Evolutionary conservation across 2,329 filamentous ascomycete species (phyloP).

Genomic region (Botrytis galanthina): DNA sequence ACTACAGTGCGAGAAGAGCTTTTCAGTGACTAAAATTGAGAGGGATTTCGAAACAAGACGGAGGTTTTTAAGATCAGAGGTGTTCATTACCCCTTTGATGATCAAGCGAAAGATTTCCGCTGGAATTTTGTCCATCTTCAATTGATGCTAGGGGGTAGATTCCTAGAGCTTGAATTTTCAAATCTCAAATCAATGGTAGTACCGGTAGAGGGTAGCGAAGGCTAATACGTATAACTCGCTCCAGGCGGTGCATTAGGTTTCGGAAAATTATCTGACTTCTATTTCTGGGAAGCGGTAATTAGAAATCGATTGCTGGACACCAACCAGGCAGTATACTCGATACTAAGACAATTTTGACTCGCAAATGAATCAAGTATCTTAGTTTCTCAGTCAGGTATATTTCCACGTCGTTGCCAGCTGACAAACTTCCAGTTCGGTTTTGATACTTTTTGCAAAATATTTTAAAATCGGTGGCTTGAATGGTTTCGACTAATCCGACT

Average conservation of each 20-base stretch:
- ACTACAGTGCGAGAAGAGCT: no score
- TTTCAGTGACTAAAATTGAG: no score
- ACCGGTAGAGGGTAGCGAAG: not conserved
- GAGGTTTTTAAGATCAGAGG: no score
- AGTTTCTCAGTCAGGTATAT: slow-evolving; percentile 6
- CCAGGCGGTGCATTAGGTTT: not conserved
- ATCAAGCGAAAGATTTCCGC: no score
- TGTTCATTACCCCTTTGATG: no score
- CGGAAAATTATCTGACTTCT: not conserved
- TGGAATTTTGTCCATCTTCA: no score
- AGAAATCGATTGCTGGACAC: not conserved
- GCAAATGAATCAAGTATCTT: not conserved
- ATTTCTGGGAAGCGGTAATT: not conserved
- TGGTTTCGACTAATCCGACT: no score
- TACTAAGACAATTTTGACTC: not conserved
- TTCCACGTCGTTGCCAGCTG: slow-evolving; percentile 22
- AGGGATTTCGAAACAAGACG: no score
- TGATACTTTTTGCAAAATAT: not conserved
- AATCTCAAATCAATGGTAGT: not conserved
- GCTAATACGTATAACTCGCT: not conserved
- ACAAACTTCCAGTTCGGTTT: not conserved
- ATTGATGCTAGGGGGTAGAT: no score
- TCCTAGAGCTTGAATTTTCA: no score
- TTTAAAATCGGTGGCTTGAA: not conserved
- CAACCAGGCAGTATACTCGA: not conserved